Evolutionary conservation across 2,329 filamentous ascomycete genomes (phyloP), one percentile per base, ranked within the genome.

Genomic region (Coniochaeta sp.): DNA sequence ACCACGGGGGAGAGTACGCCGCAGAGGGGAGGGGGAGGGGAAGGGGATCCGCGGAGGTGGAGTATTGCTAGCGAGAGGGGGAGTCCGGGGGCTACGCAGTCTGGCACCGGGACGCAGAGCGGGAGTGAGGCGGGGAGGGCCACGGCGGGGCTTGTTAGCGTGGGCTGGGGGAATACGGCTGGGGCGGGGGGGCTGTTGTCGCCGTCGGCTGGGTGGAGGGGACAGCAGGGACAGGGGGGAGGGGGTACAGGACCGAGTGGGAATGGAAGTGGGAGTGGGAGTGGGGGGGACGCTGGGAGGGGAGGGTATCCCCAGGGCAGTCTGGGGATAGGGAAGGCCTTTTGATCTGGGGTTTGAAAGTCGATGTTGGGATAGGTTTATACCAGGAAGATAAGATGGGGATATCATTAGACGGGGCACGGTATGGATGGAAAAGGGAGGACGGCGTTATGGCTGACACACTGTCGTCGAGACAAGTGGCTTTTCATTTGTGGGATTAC

Each of bases 71-170:
- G 70, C 58, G 68, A 73, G 60, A 65, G 60, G 40, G 61, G 63
- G 17, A 67, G 66, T 52, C 47, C 47, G 24, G 31, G 47, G 47
- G 47, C 6, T 3, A 52, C 47, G 47, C 47, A 52, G 47, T 28
- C 22, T 60, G 90, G 8, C 81, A 79, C 57, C 81, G 26, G 55
- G 54, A 47, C 57, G 59, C 31, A 47, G 43, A 24, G 58, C 3
- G 54, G 58, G 47, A 56, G 57, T 9, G 16, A 50, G 54, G 55
- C 58, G 4, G 64, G 47, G 60, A 73, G 67, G 57, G 72, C 59
- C 63, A 71, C 61, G 63, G 68, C 61, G 63, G 68, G 31, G 62
- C 73, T 54, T 55, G 63, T 61, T 59, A 72, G 57, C 62, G 68
- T 58, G 64, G 68, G 59, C 57, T 69, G 28, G 61, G 68, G 64